Conservation (phyloP, 495 filamentous ascomycete species). For the Trichoderma virens region DNA sequence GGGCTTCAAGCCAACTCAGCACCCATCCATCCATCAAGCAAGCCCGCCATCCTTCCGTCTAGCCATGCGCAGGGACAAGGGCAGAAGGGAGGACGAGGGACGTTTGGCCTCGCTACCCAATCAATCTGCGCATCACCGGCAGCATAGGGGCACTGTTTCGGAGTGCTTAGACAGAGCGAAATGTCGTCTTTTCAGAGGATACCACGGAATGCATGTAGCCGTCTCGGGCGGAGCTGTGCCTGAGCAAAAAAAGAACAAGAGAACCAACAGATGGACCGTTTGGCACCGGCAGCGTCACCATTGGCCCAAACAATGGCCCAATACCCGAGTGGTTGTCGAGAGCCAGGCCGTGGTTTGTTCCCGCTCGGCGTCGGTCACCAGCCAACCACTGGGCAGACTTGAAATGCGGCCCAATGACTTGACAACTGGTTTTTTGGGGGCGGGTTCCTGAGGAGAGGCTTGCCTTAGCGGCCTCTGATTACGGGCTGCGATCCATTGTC, state of each 20-base stretch:
- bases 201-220: conserved; percentile 5
- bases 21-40: conserved; percentile 3
- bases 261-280: not conserved
- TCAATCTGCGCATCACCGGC: not conserved
- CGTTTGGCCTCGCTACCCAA: not conserved
- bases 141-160: not conserved
- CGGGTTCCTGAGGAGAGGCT: conserved; percentile 9
- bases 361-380: not conserved
- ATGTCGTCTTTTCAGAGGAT: not conserved
- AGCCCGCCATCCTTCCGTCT: not conserved
- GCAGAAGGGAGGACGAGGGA: not conserved
- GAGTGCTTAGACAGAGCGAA: not conserved
- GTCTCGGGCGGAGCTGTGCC: conserved; percentile 3
- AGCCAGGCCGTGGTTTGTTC: not conserved
- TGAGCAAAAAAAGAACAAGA: not conserved
- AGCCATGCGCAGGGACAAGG: not conserved
- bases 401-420: conserved; percentile 5
- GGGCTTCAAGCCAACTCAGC: conserved; percentile 8
- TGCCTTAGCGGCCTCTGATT: not conserved
- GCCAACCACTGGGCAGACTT: conserved; percentile 4
- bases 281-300: not conserved
- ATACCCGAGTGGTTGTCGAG: not conserved
- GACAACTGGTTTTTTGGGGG: conserved; percentile 3
- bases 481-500: conserved; percentile 1
- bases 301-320: not conserved